These are phyloP conservation scores for Lactarius hengduanensis DNA, from an alignment of 768 basidiomycete genomes.

Conservation along the genomic window DNA sequence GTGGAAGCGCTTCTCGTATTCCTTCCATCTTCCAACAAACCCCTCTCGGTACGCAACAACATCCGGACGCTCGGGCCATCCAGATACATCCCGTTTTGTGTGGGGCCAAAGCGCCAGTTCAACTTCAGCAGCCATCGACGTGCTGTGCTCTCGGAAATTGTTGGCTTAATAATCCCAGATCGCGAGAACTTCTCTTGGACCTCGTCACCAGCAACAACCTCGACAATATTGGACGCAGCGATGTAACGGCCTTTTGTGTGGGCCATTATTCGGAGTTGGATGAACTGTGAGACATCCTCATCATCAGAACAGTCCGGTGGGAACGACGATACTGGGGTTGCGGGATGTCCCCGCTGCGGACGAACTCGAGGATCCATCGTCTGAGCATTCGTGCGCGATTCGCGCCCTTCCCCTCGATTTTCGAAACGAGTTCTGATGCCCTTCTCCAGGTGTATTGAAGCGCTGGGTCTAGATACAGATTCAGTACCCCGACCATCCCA, in stretches of 20 bases:
- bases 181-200: no score
- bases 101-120: no score
- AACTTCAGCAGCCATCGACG: no score
- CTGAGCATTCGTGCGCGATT: background rate
- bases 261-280: no score
- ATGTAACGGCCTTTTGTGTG: no score
- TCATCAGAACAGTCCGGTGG: background rate
- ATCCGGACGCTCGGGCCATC: background rate
- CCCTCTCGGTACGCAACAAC: background rate
- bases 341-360: background rate
- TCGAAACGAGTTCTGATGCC: background rate
- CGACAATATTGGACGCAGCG: no score
- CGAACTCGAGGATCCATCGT: background rate
- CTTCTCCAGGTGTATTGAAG: background rate
- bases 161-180: no score
- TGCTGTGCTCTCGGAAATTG: no score
- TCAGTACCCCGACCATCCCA: background rate
- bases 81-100: background rate
- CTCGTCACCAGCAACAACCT: no score
- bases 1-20: constrained; percentile 14
- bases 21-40: background rate
- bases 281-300: no score
- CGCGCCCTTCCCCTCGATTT: background rate
- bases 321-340: background rate
- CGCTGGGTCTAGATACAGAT: background rate